These are phyloP conservation scores for Picochlorum sp. DNA, from an alignment of 139 green algal genomes.

Conservation along the genomic window DNA sequence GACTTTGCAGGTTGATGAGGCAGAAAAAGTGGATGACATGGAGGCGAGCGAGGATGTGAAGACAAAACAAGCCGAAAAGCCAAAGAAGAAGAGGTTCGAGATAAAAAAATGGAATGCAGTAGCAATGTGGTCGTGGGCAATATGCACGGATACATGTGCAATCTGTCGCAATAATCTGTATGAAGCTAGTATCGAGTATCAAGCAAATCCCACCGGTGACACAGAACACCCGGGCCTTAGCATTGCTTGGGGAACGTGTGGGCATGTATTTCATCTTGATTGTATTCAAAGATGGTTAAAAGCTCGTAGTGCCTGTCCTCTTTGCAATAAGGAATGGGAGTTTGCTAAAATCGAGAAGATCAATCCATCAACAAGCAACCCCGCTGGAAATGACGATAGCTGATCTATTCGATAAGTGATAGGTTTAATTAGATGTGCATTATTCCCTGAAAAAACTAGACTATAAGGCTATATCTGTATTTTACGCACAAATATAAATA, in stretches of 20 bases:
- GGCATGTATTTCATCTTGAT: slow-evolving; percentile 97
- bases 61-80: slow-evolving; percentile 23
- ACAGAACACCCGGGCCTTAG: slow-evolving; percentile 78
- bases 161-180: slow-evolving; percentile 98
- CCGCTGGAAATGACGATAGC: background rate
- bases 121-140: slow-evolving; percentile 92
- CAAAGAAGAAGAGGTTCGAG: slow-evolving; percentile 73
- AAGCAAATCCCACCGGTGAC: slow-evolving; percentile 90
- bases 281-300: slow-evolving; percentile 97
- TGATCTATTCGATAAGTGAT: background rate
- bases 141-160: slow-evolving; percentile 91
- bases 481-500: background rate
- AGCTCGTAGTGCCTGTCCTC: slow-evolving; percentile 80
- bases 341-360: slow-evolving; percentile 82
- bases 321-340: slow-evolving; percentile 94
- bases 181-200: slow-evolving; percentile 95
- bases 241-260: slow-evolving; percentile 90
- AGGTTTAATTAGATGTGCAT: too few relatives aligned
- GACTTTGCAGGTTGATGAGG: background rate
- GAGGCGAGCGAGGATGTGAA: slow-evolving; percentile 8
- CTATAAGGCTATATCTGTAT: too few relatives aligned
- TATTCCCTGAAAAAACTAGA: too few relatives aligned
- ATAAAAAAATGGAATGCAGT: slow-evolving; percentile 98
- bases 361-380: background rate
- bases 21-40: background rate